Base-by-base conservation (phyloP, 805 yeast species). In the Candida koratica region DNA sequence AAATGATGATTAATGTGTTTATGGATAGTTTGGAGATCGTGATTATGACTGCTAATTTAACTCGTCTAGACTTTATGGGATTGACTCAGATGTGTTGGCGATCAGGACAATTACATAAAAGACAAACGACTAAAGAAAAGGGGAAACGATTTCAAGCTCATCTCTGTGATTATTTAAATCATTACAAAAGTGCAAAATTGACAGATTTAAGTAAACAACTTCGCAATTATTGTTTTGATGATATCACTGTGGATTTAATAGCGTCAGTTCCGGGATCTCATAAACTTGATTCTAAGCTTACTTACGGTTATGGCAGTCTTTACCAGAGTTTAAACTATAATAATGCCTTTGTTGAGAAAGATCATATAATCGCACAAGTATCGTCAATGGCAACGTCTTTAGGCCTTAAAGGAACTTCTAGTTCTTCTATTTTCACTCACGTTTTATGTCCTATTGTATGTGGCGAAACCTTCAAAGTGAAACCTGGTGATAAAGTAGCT, bases 61-160 rank as follows among this genome's bases (percentile, higher is more conserved):
- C 80, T 1, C 53, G 54, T 23, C 49, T 69, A 0, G 89, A 82
- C 52, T 69, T 76, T 34, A 58, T 60, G 4, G 67, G 69, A 1
- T 75, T 81, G 38, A 80, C 83, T 5, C 87, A 81, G 48, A 77
- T 79, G 67, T 59, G 73, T 20, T 81, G 88, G 88, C 55, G 67
- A 22, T 72, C 83, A 6, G 85, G 83, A 1, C 48, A 53, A 16
- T 37, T 68, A 16, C 29, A 30, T 2, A 42, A 32, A 14, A 34
- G 37, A 2, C 19, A 17, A 5, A 46, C 47, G 4, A 31, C n/a
- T 1, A 39, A 12, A 4, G 6, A 11, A 11, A 38, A 24, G 14
- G 53, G 53, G 3, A 25, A 17, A 18, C 34, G 44, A n/a, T 81
- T 81, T 52, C 64, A 74, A 41, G 47, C 33, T 4, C 74, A 71